Base-by-base conservation (phyloP, 148 eudicot species). In the Euryodendron excelsum region DNA sequence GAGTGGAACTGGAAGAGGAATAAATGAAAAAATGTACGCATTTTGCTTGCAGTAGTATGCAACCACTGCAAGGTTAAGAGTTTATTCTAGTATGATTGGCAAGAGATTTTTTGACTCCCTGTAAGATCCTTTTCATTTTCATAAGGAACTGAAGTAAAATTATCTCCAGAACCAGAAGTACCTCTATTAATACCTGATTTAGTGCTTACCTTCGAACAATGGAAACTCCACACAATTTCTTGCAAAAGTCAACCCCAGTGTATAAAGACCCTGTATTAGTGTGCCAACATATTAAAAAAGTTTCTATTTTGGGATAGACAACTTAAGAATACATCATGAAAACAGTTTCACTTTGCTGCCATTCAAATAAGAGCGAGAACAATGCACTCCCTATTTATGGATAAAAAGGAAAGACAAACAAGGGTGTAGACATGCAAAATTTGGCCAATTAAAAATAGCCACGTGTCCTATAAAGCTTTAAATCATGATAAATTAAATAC, bases 231-330 rank as follows among this genome's bases (percentile, higher is more conserved):
- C 97, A 95, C 69, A 95, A 77, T 85, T 93, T 95, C 85, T 95
- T 95, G 90, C 98, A 95, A 74, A 95, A 95, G 85, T 95, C 97
- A 84, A 93, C 98, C 79, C 98, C 98, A 58, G 87, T 89, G 72
- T 95, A 95, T 34, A 89, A 89, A 28, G 97, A 95, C 28, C 93
- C 98, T 95, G 96, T 73, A 85, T 50, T 41, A 77, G 27, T 73
- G 65, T 7, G 33, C 17, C 72, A 70, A n/a, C 52, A 64, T 23
- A 64, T 78, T 31, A 77, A 70, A 66, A 71, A 75, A 69, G 6
- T 50, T 50, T 52, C 20, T 17, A 3, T 31, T 11, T 12, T 33
- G 15, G 65, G 59, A 63, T 27, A 73, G 53, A 45, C 25, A 55
- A 28, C 5, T 10, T 44, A 14, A 2, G 33, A 37, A 27, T 13